Conservation (phyloP, 192 early-diverging fungal genomes). For the Tieghemiomyces parasiticus region DNA sequence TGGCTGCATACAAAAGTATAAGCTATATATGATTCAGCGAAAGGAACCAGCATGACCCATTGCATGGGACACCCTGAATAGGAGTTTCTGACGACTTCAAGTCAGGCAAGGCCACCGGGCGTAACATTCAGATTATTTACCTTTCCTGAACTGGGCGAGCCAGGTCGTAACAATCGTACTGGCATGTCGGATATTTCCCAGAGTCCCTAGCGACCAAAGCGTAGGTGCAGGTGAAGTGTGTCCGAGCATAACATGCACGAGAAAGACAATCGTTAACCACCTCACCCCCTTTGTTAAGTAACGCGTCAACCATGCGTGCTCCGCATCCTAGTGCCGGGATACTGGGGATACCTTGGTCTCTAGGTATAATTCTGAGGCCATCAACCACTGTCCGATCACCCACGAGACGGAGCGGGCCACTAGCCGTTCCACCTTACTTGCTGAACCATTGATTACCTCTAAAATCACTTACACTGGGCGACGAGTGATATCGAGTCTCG, state of each 20-base stretch:
- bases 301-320: background rate
- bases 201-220: background rate
- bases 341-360: background rate
- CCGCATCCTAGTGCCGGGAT: background rate
- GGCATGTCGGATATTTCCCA: background rate
- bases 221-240: background rate
- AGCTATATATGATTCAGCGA: background rate
- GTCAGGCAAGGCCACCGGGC: background rate
- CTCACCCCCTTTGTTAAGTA: too few relatives aligned
- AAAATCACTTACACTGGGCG: conserved; percentile 13
- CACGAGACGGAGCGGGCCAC: background rate
- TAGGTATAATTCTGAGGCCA: background rate
- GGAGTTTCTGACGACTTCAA: too few relatives aligned
- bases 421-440: background rate
- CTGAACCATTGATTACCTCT: background rate
- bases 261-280: too few relatives aligned
- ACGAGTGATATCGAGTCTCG: conserved; percentile 17
- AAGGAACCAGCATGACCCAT: too few relatives aligned
- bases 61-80: too few relatives aligned
- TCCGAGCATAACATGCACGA: background rate
- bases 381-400: background rate
- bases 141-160: background rate
- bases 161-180: background rate
- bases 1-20: background rate
- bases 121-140: background rate